phyloP scores from a whole-genome alignment of 2,329 filamentous ascomycete species.

The Colletotrichum sp. region DNA sequence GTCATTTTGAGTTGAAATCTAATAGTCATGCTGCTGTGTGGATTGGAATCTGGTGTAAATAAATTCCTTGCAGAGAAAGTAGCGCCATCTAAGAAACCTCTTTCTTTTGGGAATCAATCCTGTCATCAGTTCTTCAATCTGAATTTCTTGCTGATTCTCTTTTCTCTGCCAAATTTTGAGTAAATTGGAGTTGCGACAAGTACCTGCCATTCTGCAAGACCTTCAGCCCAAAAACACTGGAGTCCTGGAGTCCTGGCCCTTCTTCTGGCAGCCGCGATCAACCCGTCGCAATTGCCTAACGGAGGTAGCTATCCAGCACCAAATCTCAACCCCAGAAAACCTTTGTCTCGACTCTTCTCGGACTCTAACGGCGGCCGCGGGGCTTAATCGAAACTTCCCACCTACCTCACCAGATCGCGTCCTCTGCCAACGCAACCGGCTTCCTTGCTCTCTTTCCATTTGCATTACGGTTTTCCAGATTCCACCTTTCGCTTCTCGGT shows the following conservation, averaged over 20 bases:
- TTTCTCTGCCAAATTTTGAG: fast-evolving
- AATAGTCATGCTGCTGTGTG: fast-evolving
- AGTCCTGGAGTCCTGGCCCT: not conserved
- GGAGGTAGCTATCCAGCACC: not conserved
- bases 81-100: fast-evolving
- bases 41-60: not conserved
- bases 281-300: not conserved
- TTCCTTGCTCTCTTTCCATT: not conserved
- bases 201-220: not conserved
- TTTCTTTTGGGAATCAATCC: not conserved
- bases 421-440: fast-evolving
- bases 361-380: not conserved
- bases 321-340: fast-evolving
- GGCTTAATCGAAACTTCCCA: not conserved
- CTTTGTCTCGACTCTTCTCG: not conserved
- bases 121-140: not conserved
- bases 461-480: not conserved
- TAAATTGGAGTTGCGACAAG: not conserved
- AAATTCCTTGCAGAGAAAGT: not conserved
- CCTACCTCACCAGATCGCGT: not conserved
- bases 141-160: fast-evolving
- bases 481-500: not conserved
- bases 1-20: fast-evolving
- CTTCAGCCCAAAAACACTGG: not conserved
- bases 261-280: not conserved